phyloP scores from a whole-genome alignment of 2,329 filamentous ascomycete species.

The Fusarium tricinctum region DNA sequence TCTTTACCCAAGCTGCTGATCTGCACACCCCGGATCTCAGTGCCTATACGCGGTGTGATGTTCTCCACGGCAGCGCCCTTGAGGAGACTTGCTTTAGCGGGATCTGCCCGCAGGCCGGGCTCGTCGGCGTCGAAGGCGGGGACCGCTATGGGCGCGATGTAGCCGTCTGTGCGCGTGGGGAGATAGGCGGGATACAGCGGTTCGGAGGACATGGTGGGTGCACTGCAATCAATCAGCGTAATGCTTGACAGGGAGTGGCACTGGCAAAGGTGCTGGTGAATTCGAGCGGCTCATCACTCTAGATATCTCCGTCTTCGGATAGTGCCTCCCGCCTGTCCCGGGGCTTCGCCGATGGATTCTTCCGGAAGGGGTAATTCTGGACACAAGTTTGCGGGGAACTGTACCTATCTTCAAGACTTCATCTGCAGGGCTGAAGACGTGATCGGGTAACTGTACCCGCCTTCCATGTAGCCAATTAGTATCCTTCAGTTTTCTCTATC shows the following conservation, averaged over 20 bases:
- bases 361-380: constrained; percentile 14
- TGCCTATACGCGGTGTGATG: constrained; percentile 51
- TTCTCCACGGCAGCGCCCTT: constrained; percentile 38
- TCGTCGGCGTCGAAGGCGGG: constrained; percentile 51
- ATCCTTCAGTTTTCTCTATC: neutral
- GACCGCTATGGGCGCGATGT: constrained; percentile 40
- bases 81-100: constrained; percentile 42
- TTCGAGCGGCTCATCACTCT: neutral
- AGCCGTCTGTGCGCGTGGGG: constrained; percentile 53
- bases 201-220: constrained; percentile 22
- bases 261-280: constrained; percentile 1
- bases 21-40: constrained; percentile 51
- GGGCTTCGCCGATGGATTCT: constrained; percentile 26
- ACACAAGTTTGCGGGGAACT: neutral
- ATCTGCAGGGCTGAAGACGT: constrained; percentile 33
- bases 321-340: constrained; percentile 15
- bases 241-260: neutral
- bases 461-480: constrained; percentile 7
- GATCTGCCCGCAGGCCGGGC: constrained; percentile 51
- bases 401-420: neutral
- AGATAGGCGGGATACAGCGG: constrained; percentile 54
- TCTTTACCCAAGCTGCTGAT: constrained; percentile 44
- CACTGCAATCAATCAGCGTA: no score
- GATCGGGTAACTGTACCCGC: constrained; percentile 25
- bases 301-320: constrained; percentile 30